Base-by-base conservation (phyloP, 2,329 filamentous ascomycete species). In the Aspergillus felis region DNA sequence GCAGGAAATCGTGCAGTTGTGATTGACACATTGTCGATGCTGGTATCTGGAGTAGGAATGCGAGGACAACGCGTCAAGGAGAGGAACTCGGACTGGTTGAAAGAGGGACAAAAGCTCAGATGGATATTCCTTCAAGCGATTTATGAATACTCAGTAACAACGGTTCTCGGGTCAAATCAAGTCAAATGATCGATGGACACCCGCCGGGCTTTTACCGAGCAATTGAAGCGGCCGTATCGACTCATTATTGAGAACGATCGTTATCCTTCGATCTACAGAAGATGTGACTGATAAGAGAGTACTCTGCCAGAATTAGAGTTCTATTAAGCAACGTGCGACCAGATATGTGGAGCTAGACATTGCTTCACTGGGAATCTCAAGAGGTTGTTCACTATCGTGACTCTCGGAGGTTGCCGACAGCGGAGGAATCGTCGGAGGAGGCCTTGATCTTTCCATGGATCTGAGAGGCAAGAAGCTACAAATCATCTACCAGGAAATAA, bases 1-100 rank as follows among this genome's bases (percentile, higher is more conserved):
- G 74, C 41, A 92, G 80, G 70, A 90, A 85, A 46, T 78, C 71
- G 74, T 86, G 84, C 53, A 85, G 73, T 14, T 75, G 65, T 38
- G 77, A 75, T 66, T 82, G 76, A 72, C 84, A 87, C 84, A 87
- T 87, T 9, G 38, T 62, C 29, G 22, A 6, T 35, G 6, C 27
- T 54, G 49, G 24, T 49, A 27, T 12, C 27, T 8, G 50, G 14
- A 28, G 8, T 7, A 4, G 28, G 20, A 48, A 22, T 46, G 54
- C 53, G n/a, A n/a, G n/a, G 54, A 46, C 14, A 17, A 17, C 14
- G 32, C 32, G 32, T 38, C 5, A 38, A 38, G 14, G 14, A 38
- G 14, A n/a, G 32, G 5, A 38, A 38, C 32, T 38, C 14, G 32
- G 32, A 38, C 32, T 7, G 32, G 4, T 38, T 14, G 5, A 38